Base-by-base conservation (phyloP, 495 filamentous ascomycete species). In the Penicillium nucicola region DNA sequence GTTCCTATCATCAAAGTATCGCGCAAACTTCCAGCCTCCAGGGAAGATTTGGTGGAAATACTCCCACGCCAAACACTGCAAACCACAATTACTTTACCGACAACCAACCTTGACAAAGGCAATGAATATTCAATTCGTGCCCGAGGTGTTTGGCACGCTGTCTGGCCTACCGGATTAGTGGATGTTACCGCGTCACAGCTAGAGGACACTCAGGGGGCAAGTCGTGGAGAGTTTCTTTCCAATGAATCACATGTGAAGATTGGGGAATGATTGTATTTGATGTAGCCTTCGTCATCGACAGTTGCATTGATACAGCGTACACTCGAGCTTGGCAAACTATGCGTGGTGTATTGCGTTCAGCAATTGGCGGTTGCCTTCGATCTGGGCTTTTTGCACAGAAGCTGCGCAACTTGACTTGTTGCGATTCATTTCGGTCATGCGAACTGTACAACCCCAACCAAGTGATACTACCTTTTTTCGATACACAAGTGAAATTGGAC, bases 1-100 rank as follows among this genome's bases (percentile, higher is more conserved):
- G 42, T 77, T 17, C 66, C 66, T 32, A 71, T 48, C 17, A 67
- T 81, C 39, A 70, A 75, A 60, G 58, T 79, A 36, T 64, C 65
- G 28, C 71, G 79, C 15, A 61, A 64, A 18, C 65, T 77, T 42
- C 77, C 78, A 2, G 68, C 76, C 1, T 61, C 63, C 5, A 39
- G 41, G 5, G 67, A 72, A 0, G 68, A 74, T 25, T 58, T 79
- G 8, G 58, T 77, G n/a, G 70, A 74, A 25, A 68, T 79, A 32
- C 53, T 52, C 12, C 58, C 71, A 5, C 62, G 65, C 6, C 30
- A 53, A 25, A 41, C 23, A 0, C 5, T 65, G 5, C 40, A 61
- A 8, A 31, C 49, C 1, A 40, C 38, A 6, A 51, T 65, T 1
- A 58, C 49, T 15, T 10, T 67, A 9, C 50, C 61, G 0, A 44